Base-by-base conservation (phyloP, 2,329 filamentous ascomycete species). In the Epichloe uncinata region DNA sequence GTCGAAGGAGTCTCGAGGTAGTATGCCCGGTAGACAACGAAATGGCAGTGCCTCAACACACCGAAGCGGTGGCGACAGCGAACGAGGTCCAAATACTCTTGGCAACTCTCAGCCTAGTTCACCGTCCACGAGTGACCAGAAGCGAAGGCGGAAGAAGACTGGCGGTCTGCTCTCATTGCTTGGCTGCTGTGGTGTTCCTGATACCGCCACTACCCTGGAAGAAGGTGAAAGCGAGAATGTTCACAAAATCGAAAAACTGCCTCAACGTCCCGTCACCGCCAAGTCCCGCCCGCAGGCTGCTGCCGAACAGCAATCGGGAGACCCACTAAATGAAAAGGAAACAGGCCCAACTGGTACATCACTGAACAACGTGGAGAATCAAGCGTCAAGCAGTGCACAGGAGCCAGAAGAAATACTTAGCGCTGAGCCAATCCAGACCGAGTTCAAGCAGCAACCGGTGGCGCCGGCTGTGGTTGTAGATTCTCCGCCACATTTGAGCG, bases 11-110 rank as follows among this genome's bases (percentile, higher is more conserved):
- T 82, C 79, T 53, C 81, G 75, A 67, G 70, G 73, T 56, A 85
- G 81, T 66, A 79, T 82, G 58, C 67, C 79, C 50, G 80, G 75
- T 54, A 72, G 76, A 56, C 75, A 77, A 59, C 73, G 79, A 60
- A 84, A 84, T 68, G 79, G 79, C 58, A 87, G 82, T 67, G 74
- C 78, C 54, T 79, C 78, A 57, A 86, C 81, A 68, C 81, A 79
- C 67, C 73, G 75, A 61, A 78, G 76, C 54, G 73, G 72, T 60
- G 70, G 70, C 58, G 74, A 71, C 60, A 76, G 72, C 56, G 73
- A 74, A 55, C 73, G 73, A 49, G 71, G 69, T 42, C 72, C 69
- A 58, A 26, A 43, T n/a, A 73, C 73, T 5, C 65, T 71, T 35
- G 70, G 66, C 54, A 69, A 71, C 52, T 73, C 75, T 16, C 73